A percentile compares a stretch with the other conserved stretches of the same genome.
Conservation (phyloP, 805 yeast genomes). For the Peterozyma xylosa region DNA sequence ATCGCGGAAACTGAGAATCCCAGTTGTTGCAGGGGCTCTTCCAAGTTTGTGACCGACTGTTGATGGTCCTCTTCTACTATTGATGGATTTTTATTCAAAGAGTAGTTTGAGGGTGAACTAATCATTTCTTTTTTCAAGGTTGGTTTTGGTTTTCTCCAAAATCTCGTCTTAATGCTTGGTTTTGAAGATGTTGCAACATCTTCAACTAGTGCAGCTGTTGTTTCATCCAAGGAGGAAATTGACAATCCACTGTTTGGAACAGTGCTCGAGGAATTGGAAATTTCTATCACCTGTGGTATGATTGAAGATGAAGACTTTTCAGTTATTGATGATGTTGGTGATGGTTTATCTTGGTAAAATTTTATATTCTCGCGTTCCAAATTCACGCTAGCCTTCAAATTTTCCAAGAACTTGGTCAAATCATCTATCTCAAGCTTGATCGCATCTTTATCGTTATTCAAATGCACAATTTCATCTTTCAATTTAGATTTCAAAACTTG, state of each 20-base stretch:
- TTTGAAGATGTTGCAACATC: slow-evolving; percentile 7
- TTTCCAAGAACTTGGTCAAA: slow-evolving; percentile 10
- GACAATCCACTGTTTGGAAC: background rate
- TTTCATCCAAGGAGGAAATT: background rate
- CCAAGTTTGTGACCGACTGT: slow-evolving; percentile 3
- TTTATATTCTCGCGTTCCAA: background rate
- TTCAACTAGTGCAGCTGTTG: slow-evolving; percentile 3
- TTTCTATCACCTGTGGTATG: slow-evolving; percentile 1
- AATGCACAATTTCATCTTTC: slow-evolving; percentile 40
- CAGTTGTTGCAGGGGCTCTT: background rate
- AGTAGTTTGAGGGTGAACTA: slow-evolving; percentile 7
- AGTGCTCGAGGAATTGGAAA: background rate
- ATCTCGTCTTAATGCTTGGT: slow-evolving; percentile 19
- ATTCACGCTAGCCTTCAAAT: slow-evolving; percentile 10
- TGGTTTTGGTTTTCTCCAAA: slow-evolving; percentile 19
- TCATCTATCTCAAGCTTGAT: slow-evolving; percentile 36
- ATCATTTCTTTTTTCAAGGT: slow-evolving; percentile 6
- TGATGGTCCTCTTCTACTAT: background rate
- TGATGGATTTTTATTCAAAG: background rate
- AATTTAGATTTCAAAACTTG: slow-evolving; percentile 32
- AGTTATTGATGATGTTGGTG: slow-evolving; percentile 4
- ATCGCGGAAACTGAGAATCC: slow-evolving; percentile 11
- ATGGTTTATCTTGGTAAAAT: background rate
- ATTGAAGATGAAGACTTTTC: slow-evolving; percentile 11
- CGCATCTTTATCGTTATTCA: slow-evolving; percentile 37